Evolutionary conservation across 2,329 filamentous ascomycete species (phyloP), one percentile per base, ranked within the genome.

Genomic region (Arthrinium phaeospermum): DNA sequence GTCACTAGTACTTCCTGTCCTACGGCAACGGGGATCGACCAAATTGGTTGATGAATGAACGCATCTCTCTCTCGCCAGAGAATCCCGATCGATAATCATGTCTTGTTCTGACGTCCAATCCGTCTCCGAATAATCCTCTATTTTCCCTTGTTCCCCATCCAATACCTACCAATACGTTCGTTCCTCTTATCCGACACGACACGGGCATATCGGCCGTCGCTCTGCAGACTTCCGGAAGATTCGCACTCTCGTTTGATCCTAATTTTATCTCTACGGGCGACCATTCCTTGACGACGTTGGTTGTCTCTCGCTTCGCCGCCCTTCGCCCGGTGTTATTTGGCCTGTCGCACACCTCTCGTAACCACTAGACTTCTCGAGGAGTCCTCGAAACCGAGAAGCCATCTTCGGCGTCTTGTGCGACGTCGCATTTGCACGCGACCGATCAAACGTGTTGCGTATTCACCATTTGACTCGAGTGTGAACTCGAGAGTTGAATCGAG

Each of bases 1-100:
- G 53, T 61, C 30, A 34, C 53, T 61, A 61, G 53, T 64, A 41
- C 57, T 64, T 64, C 14, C 46, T n/a, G 46, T 49, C 57, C 34
- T 64, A n/a, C 57, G 37, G 30, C 19, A 37, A 61, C 53, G 27
- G 57, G 57, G 34, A 64, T 64, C 41, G 41, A 64, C 14, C 57
- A 64, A 64, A 41, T 64, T 64, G 57, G 14, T 22, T 64, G 57
- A 41, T 34, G 53, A 37, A 61, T 61, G 57, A 34, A 64, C 57
- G 57, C 57, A 64, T 64, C 57, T 64, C 53, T 64, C 53, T 16
- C 30, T 61, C 53, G 27, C 49, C 14, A 41, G 57, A 64, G 57
- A 64, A 64, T 64, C 57, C 57, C 57, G 57, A 64, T 64, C 57
- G 57, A 64, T 24, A 64, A 64, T 64, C 57, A 64, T 64, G 57